Conservation (phyloP, 2,329 filamentous ascomycete genomes). For the Paecilomyces sp. region DNA sequence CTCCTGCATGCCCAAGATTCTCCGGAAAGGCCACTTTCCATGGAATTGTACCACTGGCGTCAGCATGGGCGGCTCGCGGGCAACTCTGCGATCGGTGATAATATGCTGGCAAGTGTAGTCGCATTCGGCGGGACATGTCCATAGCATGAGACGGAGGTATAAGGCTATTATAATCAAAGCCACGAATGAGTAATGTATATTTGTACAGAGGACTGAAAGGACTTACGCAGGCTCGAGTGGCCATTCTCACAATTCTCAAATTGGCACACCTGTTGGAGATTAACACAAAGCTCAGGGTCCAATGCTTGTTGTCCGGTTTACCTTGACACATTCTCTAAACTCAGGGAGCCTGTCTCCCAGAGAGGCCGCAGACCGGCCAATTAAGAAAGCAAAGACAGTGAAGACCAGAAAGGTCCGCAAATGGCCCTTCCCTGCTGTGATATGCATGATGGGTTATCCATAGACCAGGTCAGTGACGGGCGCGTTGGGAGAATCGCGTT, state of each 20-base stretch:
- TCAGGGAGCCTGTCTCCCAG: constrained; percentile 78
- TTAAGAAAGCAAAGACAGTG: constrained; percentile 24
- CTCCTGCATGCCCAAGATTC: constrained; percentile 88
- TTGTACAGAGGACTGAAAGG: constrained; percentile 55
- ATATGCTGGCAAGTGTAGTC: constrained; percentile 97
- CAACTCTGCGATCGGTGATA: constrained; percentile 65
- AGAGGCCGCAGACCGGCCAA: constrained; percentile 55
- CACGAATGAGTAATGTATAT: constrained; percentile 5
- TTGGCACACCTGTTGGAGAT: constrained; percentile 61
- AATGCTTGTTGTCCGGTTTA: constrained; percentile 29
- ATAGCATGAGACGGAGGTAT: constrained; percentile 78
- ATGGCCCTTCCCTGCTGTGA: constrained; percentile 12
- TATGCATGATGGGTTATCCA: constrained; percentile 18
- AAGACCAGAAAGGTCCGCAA: constrained; percentile 20
- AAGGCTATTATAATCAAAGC: constrained; percentile 52
- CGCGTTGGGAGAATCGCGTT: constrained; percentile 8
- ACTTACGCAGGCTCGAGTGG: constrained; percentile 64
- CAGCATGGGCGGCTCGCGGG: constrained; percentile 56
- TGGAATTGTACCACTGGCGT: constrained; percentile 81
- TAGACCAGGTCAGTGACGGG: not conserved
- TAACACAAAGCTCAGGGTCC: constrained; percentile 1
- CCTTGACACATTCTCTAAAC: constrained; percentile 79
- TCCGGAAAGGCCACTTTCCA: constrained; percentile 96
- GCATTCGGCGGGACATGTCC: constrained; percentile 90
- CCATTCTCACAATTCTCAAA: constrained; percentile 68